Base-by-base conservation (phyloP, 23 red algal genomes). In the Gracilaria gracilis region DNA sequence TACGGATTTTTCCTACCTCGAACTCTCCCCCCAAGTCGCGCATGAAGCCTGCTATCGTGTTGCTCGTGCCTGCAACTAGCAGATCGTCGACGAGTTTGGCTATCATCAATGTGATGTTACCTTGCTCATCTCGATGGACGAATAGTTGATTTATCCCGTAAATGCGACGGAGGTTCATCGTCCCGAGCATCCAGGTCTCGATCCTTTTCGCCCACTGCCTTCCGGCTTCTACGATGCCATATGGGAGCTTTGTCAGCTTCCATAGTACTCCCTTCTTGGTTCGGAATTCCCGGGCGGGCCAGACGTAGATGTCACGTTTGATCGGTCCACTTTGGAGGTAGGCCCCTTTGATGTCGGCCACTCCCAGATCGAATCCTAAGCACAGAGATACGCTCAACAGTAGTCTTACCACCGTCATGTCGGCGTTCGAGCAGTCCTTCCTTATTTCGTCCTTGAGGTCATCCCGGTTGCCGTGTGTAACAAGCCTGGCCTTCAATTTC, bases 51-150 rank as follows among this genome's bases (percentile, higher is more conserved):
- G 42, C 8, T 5, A 88, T 73, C 9, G 11, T 12, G 13, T 28
- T 70, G 4, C 39, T 78, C 19, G 21, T 55, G 31, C 67, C 85
- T 9, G 67, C 40, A 9, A 75, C 51, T 55, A 88, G 40, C 19
- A 88, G 24, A 20, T 88, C 85, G 25, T 79, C 85, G 6, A 51
- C 69, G 29, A 88, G 31, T 25, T 88, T 88, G 33, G 85, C 85
- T 20, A 58, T 70, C 12, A 88, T 21, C 20, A 79, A 39, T 46
- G 32, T 67, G 47, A 79, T 88, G 4, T 44, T 3, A n/a, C 17
- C 38, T 15, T 53, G 2, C 40, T 35, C 9, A 31, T 79, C 20
- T 51, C 61, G 9, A 24, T 24, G 23, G 51, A 75, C 34, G 36
- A 88, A 88, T 4, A 79, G 48, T 61, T 88, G 85, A 51, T 42